Evolutionary conservation across 495 filamentous ascomycete species (phyloP).

Genomic region (Amphirosellinia nigrospora): DNA sequence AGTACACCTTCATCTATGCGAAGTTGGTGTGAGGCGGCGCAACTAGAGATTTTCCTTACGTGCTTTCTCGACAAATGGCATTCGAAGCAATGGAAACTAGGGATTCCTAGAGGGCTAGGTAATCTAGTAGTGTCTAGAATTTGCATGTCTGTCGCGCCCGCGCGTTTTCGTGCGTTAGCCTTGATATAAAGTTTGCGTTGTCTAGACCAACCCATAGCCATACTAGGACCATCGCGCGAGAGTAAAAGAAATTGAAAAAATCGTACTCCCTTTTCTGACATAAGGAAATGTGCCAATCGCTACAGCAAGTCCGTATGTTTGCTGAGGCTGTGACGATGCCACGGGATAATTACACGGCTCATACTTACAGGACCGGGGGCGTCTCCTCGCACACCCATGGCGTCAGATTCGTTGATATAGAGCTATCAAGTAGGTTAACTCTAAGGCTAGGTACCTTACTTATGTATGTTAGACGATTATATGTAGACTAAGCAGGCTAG

Average conservation of each 20-base stretch:
- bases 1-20: not conserved
- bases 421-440: not conserved
- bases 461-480: too few species aligned
- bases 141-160: not conserved
- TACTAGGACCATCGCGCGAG: not conserved
- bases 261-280: not conserved
- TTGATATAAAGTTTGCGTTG: not conserved
- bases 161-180: not conserved
- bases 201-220: not conserved
- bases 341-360: not conserved
- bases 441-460: conserved; percentile 2
- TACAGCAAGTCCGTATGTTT: not conserved
- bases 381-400: conserved; percentile 4
- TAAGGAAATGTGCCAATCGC: not conserved
- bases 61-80: not conserved
- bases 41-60: not conserved
- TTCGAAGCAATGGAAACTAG: not conserved
- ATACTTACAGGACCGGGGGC: not conserved
- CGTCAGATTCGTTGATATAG: not conserved
- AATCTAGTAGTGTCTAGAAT: not conserved
- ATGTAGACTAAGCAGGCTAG: not conserved
- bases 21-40: not conserved
- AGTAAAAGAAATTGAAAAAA: not conserved
- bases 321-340: not conserved
- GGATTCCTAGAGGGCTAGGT: not conserved